phyloP scores from a whole-genome alignment of 2,329 filamentous ascomycete genomes.

The Pseudogymnoascus sp. region DNA sequence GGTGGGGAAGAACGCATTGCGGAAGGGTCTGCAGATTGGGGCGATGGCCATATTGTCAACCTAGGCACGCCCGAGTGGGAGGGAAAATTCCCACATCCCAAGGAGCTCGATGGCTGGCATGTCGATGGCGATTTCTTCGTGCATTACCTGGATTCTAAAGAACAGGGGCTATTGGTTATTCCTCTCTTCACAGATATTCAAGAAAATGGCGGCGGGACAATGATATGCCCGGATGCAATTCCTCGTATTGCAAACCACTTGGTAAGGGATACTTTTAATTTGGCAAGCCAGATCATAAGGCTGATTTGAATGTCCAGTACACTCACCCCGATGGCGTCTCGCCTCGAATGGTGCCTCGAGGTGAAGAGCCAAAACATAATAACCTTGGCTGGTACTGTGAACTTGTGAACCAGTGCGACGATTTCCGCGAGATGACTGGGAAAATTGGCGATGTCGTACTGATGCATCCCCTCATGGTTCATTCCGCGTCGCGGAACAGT shows the following conservation, averaged over 20 bases:
- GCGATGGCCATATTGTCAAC: slow-evolving; percentile 62
- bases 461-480: slow-evolving; percentile 47
- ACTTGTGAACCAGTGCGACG: slow-evolving; percentile 33
- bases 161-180: slow-evolving; percentile 61
- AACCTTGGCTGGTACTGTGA: slow-evolving; percentile 7
- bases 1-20: slow-evolving; percentile 51
- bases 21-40: slow-evolving; percentile 47
- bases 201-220: slow-evolving; percentile 53
- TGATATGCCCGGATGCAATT: slow-evolving; percentile 54
- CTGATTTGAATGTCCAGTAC: slow-evolving; percentile 25
- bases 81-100: slow-evolving; percentile 41
- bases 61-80: slow-evolving; percentile 49
- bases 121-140: slow-evolving; percentile 67
- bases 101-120: slow-evolving; percentile 53
- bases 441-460: slow-evolving; percentile 45
- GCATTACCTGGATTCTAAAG: slow-evolving; percentile 62
- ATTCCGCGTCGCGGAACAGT: slow-evolving; percentile 43
- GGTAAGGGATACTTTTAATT: slow-evolving; percentile 19
- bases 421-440: slow-evolving; percentile 44
- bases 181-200: slow-evolving; percentile 58
- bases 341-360: slow-evolving; percentile 54
- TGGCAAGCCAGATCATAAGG: background rate
- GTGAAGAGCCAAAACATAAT: slow-evolving; percentile 36
- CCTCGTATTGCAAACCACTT: slow-evolving; percentile 48
- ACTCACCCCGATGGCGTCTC: slow-evolving; percentile 57